Percentiles rank a stretch among this genome's conserved stretches.
phyloP scores from a whole-genome alignment of 2,329 filamentous ascomycete genomes.

The Ceratocystis smalleyi region DNA sequence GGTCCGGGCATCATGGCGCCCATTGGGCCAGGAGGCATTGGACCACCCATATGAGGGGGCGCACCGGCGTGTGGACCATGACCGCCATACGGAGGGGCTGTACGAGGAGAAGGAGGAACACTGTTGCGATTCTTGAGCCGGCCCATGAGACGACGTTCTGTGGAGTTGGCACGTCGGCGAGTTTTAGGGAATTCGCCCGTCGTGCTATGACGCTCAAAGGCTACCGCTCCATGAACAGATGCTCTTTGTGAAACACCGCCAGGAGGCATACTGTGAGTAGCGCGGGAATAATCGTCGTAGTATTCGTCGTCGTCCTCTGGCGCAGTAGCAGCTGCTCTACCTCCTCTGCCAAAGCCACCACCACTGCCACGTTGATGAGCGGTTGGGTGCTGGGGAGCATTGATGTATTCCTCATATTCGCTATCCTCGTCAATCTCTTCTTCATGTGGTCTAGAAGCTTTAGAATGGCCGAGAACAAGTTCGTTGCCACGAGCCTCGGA shows the following conservation, averaged over 20 bases:
- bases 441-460: background rate
- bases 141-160: conserved; percentile 4
- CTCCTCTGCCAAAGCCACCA: background rate
- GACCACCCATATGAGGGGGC: background rate
- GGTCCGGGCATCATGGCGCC: background rate
- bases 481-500: conserved; percentile 11
- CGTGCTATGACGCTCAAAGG: conserved; percentile 13
- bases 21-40: conserved; percentile 1
- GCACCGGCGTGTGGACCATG: background rate
- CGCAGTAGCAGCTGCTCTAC: conserved; percentile 3
- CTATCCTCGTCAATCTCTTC: conserved; percentile 16
- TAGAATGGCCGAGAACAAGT: conserved; percentile 8
- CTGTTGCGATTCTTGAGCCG: conserved; percentile 11
- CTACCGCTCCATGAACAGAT: background rate
- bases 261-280: conserved; percentile 6
- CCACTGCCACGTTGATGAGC: conserved; percentile 2
- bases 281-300: conserved; percentile 8
- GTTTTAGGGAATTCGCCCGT: conserved; percentile 14
- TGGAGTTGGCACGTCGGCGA: conserved; percentile 12
- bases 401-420: conserved; percentile 3
- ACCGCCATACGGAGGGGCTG: conserved; percentile 12
- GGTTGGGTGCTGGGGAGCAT: background rate
- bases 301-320: conserved; percentile 11
- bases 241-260: conserved; percentile 4
- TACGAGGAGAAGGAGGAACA: conserved; percentile 14